A percentile compares a stretch with the other conserved stretches of the same genome.
These are phyloP conservation scores for Silybum marianum DNA, from an alignment of 129 eudicot genomes.

Conservation along the genomic window DNA sequence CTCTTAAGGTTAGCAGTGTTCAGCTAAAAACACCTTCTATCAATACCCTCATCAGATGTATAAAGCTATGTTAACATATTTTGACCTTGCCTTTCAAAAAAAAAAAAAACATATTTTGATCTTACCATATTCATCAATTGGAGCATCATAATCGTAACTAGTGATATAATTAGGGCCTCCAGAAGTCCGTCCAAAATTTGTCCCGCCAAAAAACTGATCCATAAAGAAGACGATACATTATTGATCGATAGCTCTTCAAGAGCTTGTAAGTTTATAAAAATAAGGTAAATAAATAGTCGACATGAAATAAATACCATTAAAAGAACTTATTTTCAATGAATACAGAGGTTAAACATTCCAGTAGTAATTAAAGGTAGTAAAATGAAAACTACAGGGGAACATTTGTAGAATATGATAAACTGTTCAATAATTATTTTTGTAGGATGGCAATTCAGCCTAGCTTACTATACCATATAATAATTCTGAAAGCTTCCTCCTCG, in stretches of 20 bases:
- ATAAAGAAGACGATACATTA: conserved; percentile 27
- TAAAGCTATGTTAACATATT: background rate
- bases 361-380: conserved; percentile 16
- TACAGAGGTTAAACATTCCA: conserved; percentile 8
- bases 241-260: conserved; percentile 18
- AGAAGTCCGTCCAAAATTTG: conserved; percentile 89
- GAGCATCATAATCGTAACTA: conserved; percentile 98
- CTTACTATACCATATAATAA: conserved; percentile 80
- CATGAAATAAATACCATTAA: background rate
- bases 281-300: conserved; percentile 5
- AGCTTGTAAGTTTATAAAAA: background rate
- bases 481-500: conserved; percentile 98
- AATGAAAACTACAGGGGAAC: background rate
- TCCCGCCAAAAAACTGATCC: conserved; percentile 95
- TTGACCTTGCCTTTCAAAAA: too few species aligned
- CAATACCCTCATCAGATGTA: background rate
- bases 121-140: conserved; percentile 95
- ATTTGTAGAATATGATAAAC: background rate
- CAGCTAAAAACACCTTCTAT: background rate
- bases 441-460: conserved; percentile 20
- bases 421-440: background rate
- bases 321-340: conserved; percentile 5
- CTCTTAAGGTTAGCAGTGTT: conserved; percentile 8
- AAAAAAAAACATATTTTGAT: conserved; percentile 4
- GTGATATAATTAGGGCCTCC: conserved; percentile 94